A percentile compares a stretch with the other conserved stretches of the same genome.
These are phyloP conservation scores for Colletotrichum falcatum DNA, from an alignment of 2,329 filamentous ascomycete genomes.

Conservation along the genomic window DNA sequence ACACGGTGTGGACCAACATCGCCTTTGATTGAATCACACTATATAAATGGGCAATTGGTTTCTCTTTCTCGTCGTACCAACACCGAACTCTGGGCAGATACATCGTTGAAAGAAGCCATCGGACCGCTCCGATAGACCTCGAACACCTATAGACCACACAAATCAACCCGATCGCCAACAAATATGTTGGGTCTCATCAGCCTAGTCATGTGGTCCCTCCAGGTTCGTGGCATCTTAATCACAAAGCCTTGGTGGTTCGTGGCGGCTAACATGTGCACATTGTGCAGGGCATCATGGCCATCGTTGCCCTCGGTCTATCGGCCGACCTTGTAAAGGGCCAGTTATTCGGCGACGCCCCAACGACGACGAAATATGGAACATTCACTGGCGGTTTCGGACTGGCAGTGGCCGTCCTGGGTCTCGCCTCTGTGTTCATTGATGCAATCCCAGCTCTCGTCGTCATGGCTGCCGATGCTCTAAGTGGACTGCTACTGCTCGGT, in stretches of 20 bases:
- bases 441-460: conserved; percentile 28
- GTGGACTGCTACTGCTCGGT: conserved; percentile 29
- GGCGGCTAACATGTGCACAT: not conserved
- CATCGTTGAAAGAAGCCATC: not conserved
- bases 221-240: conserved; percentile 14
- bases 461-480: conserved; percentile 30
- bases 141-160: not conserved
- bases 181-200: conserved; percentile 29
- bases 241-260: not conserved
- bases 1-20: not conserved
- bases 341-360: conserved; percentile 20
- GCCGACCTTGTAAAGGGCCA: conserved; percentile 22
- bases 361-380: conserved; percentile 26
- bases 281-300: conserved; percentile 30
- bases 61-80: not conserved
- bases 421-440: conserved; percentile 28
- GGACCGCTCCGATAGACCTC: not conserved
- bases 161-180: not conserved
- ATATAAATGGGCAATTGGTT: not conserved
- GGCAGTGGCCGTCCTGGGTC: conserved; percentile 19
- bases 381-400: conserved; percentile 36
- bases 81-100: not conserved
- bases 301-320: conserved; percentile 36
- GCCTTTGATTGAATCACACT: conserved; percentile 11
- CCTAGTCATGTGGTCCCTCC: conserved; percentile 30